Evolutionary conservation across 2,329 filamentous ascomycete genomes (phyloP).

Genomic region (Colletotrichum sansevieriae): DNA sequence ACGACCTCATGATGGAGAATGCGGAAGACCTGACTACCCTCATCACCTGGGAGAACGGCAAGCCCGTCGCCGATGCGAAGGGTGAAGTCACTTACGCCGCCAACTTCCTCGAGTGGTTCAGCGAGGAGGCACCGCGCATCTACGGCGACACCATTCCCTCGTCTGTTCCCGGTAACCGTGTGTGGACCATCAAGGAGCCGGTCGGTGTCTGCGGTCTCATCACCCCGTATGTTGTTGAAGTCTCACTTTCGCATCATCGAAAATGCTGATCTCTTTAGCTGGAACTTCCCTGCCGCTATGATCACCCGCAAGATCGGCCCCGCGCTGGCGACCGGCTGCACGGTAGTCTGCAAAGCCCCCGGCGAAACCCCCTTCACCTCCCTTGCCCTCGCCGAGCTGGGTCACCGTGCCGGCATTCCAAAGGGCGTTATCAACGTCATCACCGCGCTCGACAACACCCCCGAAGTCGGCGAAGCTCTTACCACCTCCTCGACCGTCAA

Average conservation of each 20-base stretch:
- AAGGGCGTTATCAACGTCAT: slow-evolving; percentile 92
- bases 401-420: slow-evolving; percentile 87
- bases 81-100: slow-evolving; percentile 81
- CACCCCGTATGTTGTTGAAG: slow-evolving; percentile 67
- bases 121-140: slow-evolving; percentile 79
- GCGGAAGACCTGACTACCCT: slow-evolving; percentile 83
- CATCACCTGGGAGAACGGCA: slow-evolving; percentile 93
- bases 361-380: slow-evolving; percentile 93
- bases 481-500: slow-evolving; percentile 82
- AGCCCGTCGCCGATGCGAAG: slow-evolving; percentile 81
- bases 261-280: slow-evolving; percentile 56
- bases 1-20: slow-evolving; percentile 83
- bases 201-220: slow-evolving; percentile 87
- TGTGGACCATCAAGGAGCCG: slow-evolving; percentile 85
- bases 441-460: slow-evolving; percentile 83
- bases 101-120: slow-evolving; percentile 85
- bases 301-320: slow-evolving; percentile 78
- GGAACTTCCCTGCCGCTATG: slow-evolving; percentile 90
- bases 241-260: neutral
- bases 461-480: slow-evolving; percentile 80
- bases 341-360: slow-evolving; percentile 91
- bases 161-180: slow-evolving; percentile 77
- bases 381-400: slow-evolving; percentile 88
- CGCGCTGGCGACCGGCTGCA: slow-evolving; percentile 93
- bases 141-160: slow-evolving; percentile 83